These are phyloP conservation scores for Apiotrichum mycotoxinovorans DNA, from an alignment of 1,284 basidiomycete species.

Conservation along the genomic window DNA sequence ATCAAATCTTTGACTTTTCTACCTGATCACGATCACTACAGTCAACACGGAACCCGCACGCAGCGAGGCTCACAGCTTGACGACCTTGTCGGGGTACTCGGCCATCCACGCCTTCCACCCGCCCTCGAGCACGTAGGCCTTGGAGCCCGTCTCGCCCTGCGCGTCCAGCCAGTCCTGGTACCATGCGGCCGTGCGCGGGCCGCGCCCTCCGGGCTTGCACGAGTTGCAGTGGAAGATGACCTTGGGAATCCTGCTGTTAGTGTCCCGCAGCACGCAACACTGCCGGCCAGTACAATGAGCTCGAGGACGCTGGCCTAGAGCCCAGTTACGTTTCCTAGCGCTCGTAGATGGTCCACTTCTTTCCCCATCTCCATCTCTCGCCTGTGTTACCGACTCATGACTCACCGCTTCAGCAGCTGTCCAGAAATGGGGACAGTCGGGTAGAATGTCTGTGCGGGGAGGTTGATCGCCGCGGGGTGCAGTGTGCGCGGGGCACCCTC, in stretches of 20 bases:
- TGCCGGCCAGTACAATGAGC: no score
- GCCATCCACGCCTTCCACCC: slow-evolving; percentile 34
- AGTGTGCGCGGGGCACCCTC: slow-evolving; percentile 17
- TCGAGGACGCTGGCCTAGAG: no score
- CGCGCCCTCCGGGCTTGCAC: slow-evolving; percentile 31
- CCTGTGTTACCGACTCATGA: no score
- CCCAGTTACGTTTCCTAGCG: no score
- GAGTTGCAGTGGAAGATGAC: slow-evolving; percentile 46
- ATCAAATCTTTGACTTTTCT: no score
- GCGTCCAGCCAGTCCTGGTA: slow-evolving; percentile 39
- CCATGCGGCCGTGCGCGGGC: slow-evolving; percentile 41
- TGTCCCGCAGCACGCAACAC: no score
- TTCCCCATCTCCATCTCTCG: no score
- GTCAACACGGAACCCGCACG: no score
- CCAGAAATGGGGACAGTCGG: slow-evolving; percentile 25
- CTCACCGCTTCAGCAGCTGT: slow-evolving; percentile 22
- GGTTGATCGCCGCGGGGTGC: slow-evolving; percentile 34
- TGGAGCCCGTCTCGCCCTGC: slow-evolving; percentile 10
- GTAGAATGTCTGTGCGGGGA: slow-evolving; percentile 38
- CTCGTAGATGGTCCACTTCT: no score
- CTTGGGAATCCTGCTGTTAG: slow-evolving; percentile 17
- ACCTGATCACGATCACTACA: no score
- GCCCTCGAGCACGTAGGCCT: slow-evolving; percentile 33
- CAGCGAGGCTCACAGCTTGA: slow-evolving; percentile 1
- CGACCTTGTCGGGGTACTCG: slow-evolving; percentile 16